These are phyloP conservation scores for Arabidopsis arenosa DNA, from an alignment of 345 rosid species.

Conservation along the genomic window DNA sequence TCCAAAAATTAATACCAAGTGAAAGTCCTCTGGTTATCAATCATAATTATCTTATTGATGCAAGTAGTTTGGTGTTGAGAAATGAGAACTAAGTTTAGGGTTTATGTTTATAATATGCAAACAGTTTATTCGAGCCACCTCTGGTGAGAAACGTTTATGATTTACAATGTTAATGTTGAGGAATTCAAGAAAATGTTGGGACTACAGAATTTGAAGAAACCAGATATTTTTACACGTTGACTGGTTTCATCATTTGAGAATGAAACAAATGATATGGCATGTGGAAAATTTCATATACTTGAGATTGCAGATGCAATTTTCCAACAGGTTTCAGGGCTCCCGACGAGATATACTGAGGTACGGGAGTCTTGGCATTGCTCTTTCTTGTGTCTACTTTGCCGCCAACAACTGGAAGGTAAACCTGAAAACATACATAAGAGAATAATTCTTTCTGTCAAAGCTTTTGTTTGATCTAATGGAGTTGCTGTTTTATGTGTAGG, in stretches of 20 bases:
- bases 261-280: constrained; percentile 26
- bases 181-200: not conserved
- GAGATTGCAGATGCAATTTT: constrained; percentile 76
- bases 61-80: constrained; percentile 12
- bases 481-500: constrained; percentile 50
- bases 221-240: not conserved
- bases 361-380: constrained; percentile 80
- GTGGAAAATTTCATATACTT: constrained; percentile 43
- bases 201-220: not conserved
- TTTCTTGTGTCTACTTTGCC: constrained; percentile 70
- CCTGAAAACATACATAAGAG: constrained; percentile 4
- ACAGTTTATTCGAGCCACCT: not conserved
- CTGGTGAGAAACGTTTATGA: not conserved
- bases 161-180: not conserved
- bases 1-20: not conserved
- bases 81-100: constrained; percentile 4
- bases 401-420: constrained; percentile 81
- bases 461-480: constrained; percentile 5
- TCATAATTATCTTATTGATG: not conserved
- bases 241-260: constrained; percentile 14
- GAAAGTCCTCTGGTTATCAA: not conserved
- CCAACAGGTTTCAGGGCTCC: constrained; percentile 95
- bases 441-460: not conserved
- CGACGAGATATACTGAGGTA: constrained; percentile 83
- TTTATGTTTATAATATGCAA: constrained; percentile 7